Conservation (phyloP, 371 early-diverging fungal species). For the Mycotypha africana region DNA sequence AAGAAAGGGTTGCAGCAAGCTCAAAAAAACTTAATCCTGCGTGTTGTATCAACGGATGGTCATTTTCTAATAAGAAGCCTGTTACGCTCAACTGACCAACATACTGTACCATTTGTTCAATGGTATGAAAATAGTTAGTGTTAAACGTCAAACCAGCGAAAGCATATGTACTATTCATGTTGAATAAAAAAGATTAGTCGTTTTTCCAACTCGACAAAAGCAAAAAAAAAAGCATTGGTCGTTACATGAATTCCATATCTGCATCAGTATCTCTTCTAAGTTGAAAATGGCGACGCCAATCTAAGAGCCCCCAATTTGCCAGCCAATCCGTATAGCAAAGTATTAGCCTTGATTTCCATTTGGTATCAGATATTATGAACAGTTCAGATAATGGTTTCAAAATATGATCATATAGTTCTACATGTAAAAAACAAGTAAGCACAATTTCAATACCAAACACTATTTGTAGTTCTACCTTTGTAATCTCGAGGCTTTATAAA, state of each 20-base stretch:
- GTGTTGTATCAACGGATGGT: slow-evolving; percentile 48
- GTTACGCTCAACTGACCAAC: slow-evolving; percentile 38
- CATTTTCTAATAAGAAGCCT: slow-evolving; percentile 37
- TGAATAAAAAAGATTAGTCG: no score
- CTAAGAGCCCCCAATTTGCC: slow-evolving; percentile 44
- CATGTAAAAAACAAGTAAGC: background rate
- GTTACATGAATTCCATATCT: slow-evolving; percentile 31
- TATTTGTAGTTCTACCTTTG: background rate
- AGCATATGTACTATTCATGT: slow-evolving; percentile 33
- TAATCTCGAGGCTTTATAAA: slow-evolving; percentile 35
- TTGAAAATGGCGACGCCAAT: slow-evolving; percentile 41
- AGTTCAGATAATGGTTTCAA: slow-evolving; percentile 42
- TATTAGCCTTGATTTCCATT: slow-evolving; percentile 50
- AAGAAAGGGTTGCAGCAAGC: slow-evolving; percentile 36
- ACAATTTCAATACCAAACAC: no score
- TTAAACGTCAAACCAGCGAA: slow-evolving; percentile 43
- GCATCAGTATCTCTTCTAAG: slow-evolving; percentile 7
- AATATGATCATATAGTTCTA: slow-evolving; percentile 21
- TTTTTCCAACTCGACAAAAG: no score
- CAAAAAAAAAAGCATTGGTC: background rate
- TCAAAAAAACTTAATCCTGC: slow-evolving; percentile 54
- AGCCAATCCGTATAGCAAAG: slow-evolving; percentile 40
- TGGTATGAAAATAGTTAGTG: slow-evolving; percentile 43
- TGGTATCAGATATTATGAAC: slow-evolving; percentile 32
- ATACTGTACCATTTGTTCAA: slow-evolving; percentile 44